Evolutionary conservation across 2,329 filamentous ascomycete genomes (phyloP).

Genomic region (Diaporthe helianthi): DNA sequence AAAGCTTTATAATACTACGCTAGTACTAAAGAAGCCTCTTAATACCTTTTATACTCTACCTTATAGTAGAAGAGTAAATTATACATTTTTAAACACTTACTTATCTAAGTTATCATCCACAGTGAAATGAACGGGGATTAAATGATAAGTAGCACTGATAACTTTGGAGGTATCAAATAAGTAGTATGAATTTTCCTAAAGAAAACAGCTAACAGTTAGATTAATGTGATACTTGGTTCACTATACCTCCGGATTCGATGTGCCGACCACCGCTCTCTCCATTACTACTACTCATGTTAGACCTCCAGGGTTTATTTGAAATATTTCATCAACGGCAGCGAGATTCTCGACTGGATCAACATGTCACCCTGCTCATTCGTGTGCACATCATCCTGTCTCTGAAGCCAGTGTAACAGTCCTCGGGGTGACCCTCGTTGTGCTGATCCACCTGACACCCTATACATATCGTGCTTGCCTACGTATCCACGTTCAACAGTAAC

Average conservation of each 20-base stretch:
- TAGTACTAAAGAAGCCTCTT: too few relatives aligned
- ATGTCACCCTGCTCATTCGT: slow-evolving; percentile 46
- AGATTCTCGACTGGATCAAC: neutral
- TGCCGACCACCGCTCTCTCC: neutral
- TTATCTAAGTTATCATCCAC: too few relatives aligned
- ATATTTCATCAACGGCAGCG: neutral
- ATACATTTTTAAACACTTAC: too few relatives aligned
- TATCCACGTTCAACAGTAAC: too few relatives aligned
- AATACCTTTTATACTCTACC: neutral
- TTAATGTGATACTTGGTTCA: too few relatives aligned
- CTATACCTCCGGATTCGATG: too few relatives aligned
- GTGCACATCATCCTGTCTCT: slow-evolving; percentile 48
- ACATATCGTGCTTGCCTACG: too few relatives aligned
- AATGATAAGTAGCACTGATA: neutral
- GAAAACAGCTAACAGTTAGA: neutral
- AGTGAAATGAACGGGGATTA: too few relatives aligned
- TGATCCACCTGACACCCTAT: too few relatives aligned
- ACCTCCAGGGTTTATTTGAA: neutral
- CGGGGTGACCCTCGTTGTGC: slow-evolving; percentile 45
- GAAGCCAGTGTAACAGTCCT: slow-evolving; percentile 48
- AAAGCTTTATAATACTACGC: too few relatives aligned
- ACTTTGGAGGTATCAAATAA: too few relatives aligned
- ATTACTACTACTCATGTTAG: neutral
- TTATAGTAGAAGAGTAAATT: neutral
- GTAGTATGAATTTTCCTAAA: neutral